Evolutionary conservation across 2,329 filamentous ascomycete species (phyloP), one percentile per base, ranked within the genome.

Genomic region (Arthrobotrys musiformis): DNA sequence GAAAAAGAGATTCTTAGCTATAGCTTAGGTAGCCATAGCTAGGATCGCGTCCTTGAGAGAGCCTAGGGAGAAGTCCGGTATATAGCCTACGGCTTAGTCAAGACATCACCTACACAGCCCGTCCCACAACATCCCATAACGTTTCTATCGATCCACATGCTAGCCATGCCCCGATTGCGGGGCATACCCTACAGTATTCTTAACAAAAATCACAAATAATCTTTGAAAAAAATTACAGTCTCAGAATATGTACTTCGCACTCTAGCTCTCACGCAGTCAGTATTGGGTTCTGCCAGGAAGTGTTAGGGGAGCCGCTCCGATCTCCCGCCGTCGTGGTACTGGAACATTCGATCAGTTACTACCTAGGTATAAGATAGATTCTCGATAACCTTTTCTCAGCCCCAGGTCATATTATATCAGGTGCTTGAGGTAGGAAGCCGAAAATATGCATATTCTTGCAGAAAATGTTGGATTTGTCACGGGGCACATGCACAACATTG

Each of bases 1-100:
- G 37, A 42, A 17, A 9, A 33, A 54, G 54, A n/a, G n/a, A n/a
- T n/a, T n/a, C n/a, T n/a, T n/a, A n/a, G 33, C 33, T 58, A n/a
- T n/a, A n/a, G n/a, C 54, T 56, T 35, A 40, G 54, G 54, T 56
- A 56, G 52, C 52, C 52, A 37, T 8, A 56, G 52, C 37, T 24
- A 30, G 22, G 28, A 56, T 9, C 3, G 5, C 35, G 50, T 1
- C 30, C 30, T 19, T 35, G 50, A n/a, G 54, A 37, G 52, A 40
- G 54, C 30, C 54, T 40, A 26, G 22, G 3, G 15, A 17, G 11
- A 40, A 58, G 54, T 52, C 24, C 17, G 15, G 24, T 52, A 52
- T 52, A 52, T 28, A 52, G 6, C 42, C 24, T 7, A 11, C 19
- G 13, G 48, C 48, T 52, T 52, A 30, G 48, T 52, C 15, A 52